phyloP scores from a whole-genome alignment of 164 flowering plant genomes.

The Aristolochia fimbriata region DNA sequence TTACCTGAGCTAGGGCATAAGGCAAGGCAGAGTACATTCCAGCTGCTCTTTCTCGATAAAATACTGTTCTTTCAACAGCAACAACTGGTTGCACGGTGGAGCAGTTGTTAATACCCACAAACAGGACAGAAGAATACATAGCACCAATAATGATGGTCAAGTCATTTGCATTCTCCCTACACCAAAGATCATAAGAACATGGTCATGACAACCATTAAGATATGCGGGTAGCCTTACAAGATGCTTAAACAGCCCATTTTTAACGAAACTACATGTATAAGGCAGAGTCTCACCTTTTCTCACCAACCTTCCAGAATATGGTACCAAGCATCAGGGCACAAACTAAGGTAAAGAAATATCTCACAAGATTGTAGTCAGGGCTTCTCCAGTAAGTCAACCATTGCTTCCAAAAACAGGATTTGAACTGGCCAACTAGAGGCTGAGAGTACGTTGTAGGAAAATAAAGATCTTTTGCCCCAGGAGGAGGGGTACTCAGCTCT shows the following conservation, averaged over 20 bases:
- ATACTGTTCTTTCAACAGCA: slow-evolving; percentile 79
- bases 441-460: slow-evolving; percentile 65
- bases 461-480: slow-evolving; percentile 66
- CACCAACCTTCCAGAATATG: slow-evolving; percentile 77
- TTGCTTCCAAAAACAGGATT: slow-evolving; percentile 91
- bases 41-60: slow-evolving; percentile 82
- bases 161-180: slow-evolving; percentile 48
- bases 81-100: slow-evolving; percentile 78
- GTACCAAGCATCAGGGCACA: slow-evolving; percentile 70
- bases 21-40: slow-evolving; percentile 95
- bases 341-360: slow-evolving; percentile 61
- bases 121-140: slow-evolving; percentile 69
- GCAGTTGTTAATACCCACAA: slow-evolving; percentile 71
- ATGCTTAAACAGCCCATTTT: no score
- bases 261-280: not conserved
- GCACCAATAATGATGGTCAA: slow-evolving; percentile 66
- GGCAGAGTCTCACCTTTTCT: slow-evolving; percentile 29
- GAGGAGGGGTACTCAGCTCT: slow-evolving; percentile 61
- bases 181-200: not conserved
- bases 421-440: slow-evolving; percentile 67
- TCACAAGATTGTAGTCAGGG: slow-evolving; percentile 80
- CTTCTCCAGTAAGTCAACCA: slow-evolving; percentile 97
- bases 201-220: no score
- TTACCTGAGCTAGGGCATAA: slow-evolving; percentile 86
- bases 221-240: no score